A percentile compares a stretch with the other conserved stretches of the same genome.
phyloP scores from a whole-genome alignment of 148 eudicot species.

The Nepenthes mirabilis region DNA sequence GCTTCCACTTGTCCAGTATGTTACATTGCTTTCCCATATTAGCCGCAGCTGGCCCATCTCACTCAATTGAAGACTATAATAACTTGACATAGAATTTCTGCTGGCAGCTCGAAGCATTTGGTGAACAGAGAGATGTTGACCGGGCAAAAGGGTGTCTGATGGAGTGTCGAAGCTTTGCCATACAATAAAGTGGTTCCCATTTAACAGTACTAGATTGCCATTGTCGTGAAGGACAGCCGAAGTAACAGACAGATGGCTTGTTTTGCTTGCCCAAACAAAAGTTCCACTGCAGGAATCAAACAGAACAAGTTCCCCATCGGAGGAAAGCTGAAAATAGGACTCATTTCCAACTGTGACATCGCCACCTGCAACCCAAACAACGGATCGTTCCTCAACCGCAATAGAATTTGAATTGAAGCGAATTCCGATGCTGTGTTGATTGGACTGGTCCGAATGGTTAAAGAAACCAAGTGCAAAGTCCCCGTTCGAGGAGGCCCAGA shows the following conservation, averaged over 20 bases:
- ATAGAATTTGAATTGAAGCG: conserved; percentile 34
- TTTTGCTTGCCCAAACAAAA: conserved; percentile 37
- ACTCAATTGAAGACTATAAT: conserved; percentile 29
- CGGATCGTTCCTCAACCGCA: conserved; percentile 20
- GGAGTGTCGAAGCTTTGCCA: conserved; percentile 70
- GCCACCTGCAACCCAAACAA: conserved; percentile 56
- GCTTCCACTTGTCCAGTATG: conserved; percentile 35
- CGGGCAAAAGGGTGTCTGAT: conserved; percentile 46
- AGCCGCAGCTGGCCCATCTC: conserved; percentile 29
- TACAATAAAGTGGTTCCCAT: conserved; percentile 19
- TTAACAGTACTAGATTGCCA: conserved; percentile 45
- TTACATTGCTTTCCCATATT: conserved; percentile 28
- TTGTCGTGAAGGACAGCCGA: conserved; percentile 38
- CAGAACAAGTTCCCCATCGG: conserved; percentile 33
- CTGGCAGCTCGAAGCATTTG: conserved; percentile 40
- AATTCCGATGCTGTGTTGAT: conserved; percentile 33
- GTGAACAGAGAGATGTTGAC: conserved; percentile 29
- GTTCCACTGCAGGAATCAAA: conserved; percentile 26
- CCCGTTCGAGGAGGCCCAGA: conserved; percentile 53
- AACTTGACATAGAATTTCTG: conserved; percentile 38
- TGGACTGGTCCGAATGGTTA: conserved; percentile 16
- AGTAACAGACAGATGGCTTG: conserved; percentile 25
- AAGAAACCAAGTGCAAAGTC: conserved; percentile 52
- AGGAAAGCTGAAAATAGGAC: conserved; percentile 36
- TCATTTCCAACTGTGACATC: conserved; percentile 28